phyloP scores from a whole-genome alignment of 148 eudicot genomes.

The Amaranthus hypochondriacus region DNA sequence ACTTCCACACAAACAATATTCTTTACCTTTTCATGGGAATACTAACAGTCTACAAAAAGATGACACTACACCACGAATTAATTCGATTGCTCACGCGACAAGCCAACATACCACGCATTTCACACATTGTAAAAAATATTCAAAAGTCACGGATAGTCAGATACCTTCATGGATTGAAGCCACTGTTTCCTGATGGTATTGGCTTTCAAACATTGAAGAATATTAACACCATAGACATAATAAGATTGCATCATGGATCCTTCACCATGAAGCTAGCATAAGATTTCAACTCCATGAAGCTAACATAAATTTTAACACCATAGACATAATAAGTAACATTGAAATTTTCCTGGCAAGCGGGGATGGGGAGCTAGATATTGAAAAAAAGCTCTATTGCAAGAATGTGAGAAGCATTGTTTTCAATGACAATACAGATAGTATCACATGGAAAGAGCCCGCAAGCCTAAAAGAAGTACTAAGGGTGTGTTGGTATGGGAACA shows the following conservation, averaged over 20 bases:
- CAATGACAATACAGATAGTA: not conserved
- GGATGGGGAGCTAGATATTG: not conserved
- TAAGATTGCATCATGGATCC: not conserved
- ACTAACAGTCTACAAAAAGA: too few species aligned
- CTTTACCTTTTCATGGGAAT: too few species aligned
- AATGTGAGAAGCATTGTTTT: not conserved
- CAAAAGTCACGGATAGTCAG: too few species aligned
- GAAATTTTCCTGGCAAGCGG: too few species aligned
- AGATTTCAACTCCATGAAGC: not conserved
- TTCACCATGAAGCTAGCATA: not conserved
- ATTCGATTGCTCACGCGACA: too few species aligned
- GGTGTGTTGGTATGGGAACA: too few species aligned
- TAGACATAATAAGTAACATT: too few species aligned
- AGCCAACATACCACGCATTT: too few species aligned
- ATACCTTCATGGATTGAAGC: not conserved
- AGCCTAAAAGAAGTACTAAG: not conserved
- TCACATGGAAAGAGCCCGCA: not conserved
- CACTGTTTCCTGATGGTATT: not conserved
- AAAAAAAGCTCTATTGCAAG: not conserved
- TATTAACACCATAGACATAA: not conserved
- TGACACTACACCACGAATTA: too few species aligned
- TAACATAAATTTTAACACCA: too few species aligned
- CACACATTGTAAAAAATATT: too few species aligned
- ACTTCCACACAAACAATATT: not conserved
- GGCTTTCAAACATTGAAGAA: too few species aligned